These are phyloP conservation scores for Aspergillus cavernicola DNA, from an alignment of 495 filamentous ascomycete species.

Conservation along the genomic window DNA sequence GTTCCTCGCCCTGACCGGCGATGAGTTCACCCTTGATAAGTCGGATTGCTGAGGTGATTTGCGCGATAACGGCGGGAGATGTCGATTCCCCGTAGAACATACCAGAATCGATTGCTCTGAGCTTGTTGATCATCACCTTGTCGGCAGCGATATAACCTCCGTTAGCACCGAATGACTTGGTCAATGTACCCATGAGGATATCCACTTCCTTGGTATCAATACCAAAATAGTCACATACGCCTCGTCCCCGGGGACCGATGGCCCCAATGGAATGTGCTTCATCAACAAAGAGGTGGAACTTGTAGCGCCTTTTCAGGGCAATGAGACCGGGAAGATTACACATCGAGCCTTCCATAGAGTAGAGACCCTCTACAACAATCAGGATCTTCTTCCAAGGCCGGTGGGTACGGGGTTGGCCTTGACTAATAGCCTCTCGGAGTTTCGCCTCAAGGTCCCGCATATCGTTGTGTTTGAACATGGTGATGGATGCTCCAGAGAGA, in stretches of 20 bases:
- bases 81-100: constrained; percentile 86
- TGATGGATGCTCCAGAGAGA: constrained; percentile 89
- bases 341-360: constrained; percentile 99
- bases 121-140: constrained; percentile 86
- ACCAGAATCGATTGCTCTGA: constrained; percentile 79
- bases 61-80: constrained; percentile 77
- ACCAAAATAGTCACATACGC: constrained; percentile 95
- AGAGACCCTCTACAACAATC: constrained; percentile 92
- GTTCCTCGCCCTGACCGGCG: constrained; percentile 92
- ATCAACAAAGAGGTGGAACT: constrained; percentile 91
- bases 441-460: constrained; percentile 80
- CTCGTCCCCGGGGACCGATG: constrained; percentile 79
- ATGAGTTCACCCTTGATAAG: constrained; percentile 84
- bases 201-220: constrained; percentile 86
- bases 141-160: constrained; percentile 93
- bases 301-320: constrained; percentile 86
- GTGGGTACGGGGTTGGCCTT: constrained; percentile 94
- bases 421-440: constrained; percentile 86
- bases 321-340: constrained; percentile 87
- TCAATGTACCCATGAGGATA: constrained; percentile 96
- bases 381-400: constrained; percentile 98
- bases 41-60: constrained; percentile 78
- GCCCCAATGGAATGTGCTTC: constrained; percentile 97
- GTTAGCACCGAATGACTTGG: constrained; percentile 97
- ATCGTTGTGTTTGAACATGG: constrained; percentile 96